Base-by-base conservation (phyloP, 805 yeast species). In the Sugiyamaella marilandica region DNA sequence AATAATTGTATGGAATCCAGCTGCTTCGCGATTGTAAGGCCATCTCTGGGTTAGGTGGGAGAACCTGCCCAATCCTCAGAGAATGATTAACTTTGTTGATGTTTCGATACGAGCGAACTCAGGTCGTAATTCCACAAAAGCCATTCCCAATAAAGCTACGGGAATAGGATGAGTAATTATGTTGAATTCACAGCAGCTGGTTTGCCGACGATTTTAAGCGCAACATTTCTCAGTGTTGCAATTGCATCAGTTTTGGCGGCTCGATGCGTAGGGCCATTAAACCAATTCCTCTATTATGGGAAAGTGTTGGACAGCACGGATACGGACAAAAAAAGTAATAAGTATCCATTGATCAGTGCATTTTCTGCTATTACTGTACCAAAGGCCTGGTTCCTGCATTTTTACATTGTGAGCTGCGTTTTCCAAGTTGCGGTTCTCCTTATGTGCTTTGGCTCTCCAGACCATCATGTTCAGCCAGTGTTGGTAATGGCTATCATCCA, bases 401-500 rank as follows among this genome's bases (percentile, higher is more conserved):
- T 70, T 50, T 70, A 70, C 41, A 33, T 62, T 8, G 43, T 59
- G 18, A 53, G 65, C 11, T 11, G 56, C 2, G 45, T 39, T 4
- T 16, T 4, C 11, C 13, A 39, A 14, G 13, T 13, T 13, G 14
- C 24, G 5, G 16, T 39, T 14, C 19, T 16, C 7, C 13, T 14
- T 11, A n/a, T 39, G 5, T 39, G 43, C 24, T 7, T n/a, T 5
- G 16, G 3, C 35, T 13, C 14, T 29, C 49, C 10, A 24, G 48
- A 10, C 10, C 43, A 19, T 16, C 35, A 19, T n/a, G 51, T 19
- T 47, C 26, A 14, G 5, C 57, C n/a, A 34, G 29, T 26, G 24
- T 53, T 55, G 1, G 41, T 60, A 8, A 41, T 68, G 26, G 19
- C 66, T 4, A 47, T 53, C 1, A 14, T 74, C 2, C 91, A 84